A percentile compares a stretch with the other conserved stretches of the same genome.
These are phyloP conservation scores for Triticum aestivum DNA, from an alignment of 176 grass and related monocot genomes.

Conservation along the genomic window IWGSC_CS_RefSeq_v2.1 NC_057808.1:302729837-302730336, in stretches of 20 bases:
- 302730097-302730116: not conserved
- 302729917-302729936: conserved; percentile 65
- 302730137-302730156: conserved; percentile 70
- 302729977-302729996: conserved; percentile 61
- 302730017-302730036: conserved; percentile 61
- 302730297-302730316: conserved; percentile 28
- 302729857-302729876: not conserved
- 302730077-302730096: conserved; percentile 26
- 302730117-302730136: conserved; percentile 18
- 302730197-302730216: conserved; percentile 74
- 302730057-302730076: conserved; percentile 76
- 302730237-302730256: conserved; percentile 55
- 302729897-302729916: conserved; percentile 72
- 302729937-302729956: conserved; percentile 78
- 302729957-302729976: conserved; percentile 64
- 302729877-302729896: conserved; percentile 59
- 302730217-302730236: conserved; percentile 59
- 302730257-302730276: conserved; percentile 46
- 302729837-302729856: not conserved
- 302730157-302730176: conserved; percentile 80
- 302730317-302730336: conserved; percentile 31
- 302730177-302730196: conserved; percentile 59
- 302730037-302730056: conserved; percentile 61
- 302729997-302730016: conserved; percentile 67
- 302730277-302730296: conserved; percentile 22